phyloP scores from a whole-genome alignment of 2,329 filamentous ascomycete species.

The Aspergillus ustus region DNA sequence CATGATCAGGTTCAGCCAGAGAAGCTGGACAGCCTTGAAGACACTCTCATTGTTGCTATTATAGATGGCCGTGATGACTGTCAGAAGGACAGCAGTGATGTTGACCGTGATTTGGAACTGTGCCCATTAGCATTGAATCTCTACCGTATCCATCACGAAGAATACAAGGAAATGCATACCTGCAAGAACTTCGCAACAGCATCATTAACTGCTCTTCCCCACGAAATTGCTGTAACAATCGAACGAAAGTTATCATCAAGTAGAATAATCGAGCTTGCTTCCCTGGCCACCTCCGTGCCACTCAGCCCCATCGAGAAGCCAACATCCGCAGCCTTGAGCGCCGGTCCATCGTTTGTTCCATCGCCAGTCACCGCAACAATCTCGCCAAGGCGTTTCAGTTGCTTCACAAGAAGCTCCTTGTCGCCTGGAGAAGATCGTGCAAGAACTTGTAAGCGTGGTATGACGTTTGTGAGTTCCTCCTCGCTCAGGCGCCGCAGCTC shows the following conservation, averaged over 20 bases:
- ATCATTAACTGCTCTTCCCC: conserved; percentile 71
- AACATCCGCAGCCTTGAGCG: conserved; percentile 68
- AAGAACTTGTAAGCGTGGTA: conserved; percentile 66
- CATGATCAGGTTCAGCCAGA: conserved; percentile 98
- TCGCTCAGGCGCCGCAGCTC: conserved; percentile 66
- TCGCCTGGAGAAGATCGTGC: conserved; percentile 70
- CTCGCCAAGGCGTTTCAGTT: conserved; percentile 64
- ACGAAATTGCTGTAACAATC: conserved; percentile 69
- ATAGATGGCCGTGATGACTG: conserved; percentile 84
- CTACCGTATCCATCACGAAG: neutral
- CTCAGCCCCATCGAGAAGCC: conserved; percentile 72
- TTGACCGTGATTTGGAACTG: conserved; percentile 77
- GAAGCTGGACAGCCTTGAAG: conserved; percentile 83
- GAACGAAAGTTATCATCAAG: conserved; percentile 69
- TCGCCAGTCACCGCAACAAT: conserved; percentile 68
- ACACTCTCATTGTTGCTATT: conserved; percentile 72
- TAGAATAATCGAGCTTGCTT: conserved; percentile 69
- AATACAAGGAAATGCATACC: conserved; percentile 20
- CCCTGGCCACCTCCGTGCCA: conserved; percentile 71
- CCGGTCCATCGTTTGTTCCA: conserved; percentile 69
- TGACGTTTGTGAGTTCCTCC: conserved; percentile 60
- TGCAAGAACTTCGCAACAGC: conserved; percentile 69
- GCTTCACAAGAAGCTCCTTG: conserved; percentile 66
- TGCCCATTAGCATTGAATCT: neutral
- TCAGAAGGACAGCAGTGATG: conserved; percentile 86